Evolutionary conservation across 257 asterid species (phyloP).

Genomic region (Scutellaria minor): DNA sequence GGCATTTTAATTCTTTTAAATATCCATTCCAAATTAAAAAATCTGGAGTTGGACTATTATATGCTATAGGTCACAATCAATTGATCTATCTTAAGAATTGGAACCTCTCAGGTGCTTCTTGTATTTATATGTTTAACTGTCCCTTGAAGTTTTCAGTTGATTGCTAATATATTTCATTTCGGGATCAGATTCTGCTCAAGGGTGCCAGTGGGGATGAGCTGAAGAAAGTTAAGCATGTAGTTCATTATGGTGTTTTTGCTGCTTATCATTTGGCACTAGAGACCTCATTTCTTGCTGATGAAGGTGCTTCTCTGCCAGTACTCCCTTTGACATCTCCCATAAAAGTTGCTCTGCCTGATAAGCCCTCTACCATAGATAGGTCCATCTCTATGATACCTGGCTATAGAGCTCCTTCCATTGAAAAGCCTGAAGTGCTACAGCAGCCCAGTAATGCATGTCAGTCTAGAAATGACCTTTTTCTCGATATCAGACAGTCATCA

Average conservation of each 20-base stretch:
- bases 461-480: conserved; percentile 38
- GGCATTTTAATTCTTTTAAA: conserved; percentile 4
- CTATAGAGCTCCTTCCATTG: conserved; percentile 42
- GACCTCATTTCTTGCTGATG: conserved; percentile 84
- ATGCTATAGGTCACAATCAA: conserved; percentile 14
- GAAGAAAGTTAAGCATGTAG: conserved; percentile 70
- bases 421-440: conserved; percentile 35
- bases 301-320: conserved; percentile 80
- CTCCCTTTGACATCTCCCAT: conserved; percentile 67
- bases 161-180: conserved; percentile 27
- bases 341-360: conserved; percentile 68
- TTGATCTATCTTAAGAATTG: conserved; percentile 21
- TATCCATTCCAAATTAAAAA: conserved; percentile 21
- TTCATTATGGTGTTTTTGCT: conserved; percentile 77
- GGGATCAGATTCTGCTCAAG: conserved; percentile 71
- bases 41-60: conserved; percentile 7
- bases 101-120: conserved; percentile 16
- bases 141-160: conserved; percentile 24
- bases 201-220: conserved; percentile 83
- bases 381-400: conserved; percentile 66
- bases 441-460: conserved; percentile 34
- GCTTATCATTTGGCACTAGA: conserved; percentile 85
- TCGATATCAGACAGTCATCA: conserved; percentile 39
- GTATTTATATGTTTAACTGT: conserved; percentile 10
- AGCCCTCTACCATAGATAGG: conserved; percentile 55